Percentiles rank a stretch among this genome's conserved stretches.
Conservation (phyloP, 2,329 filamentous ascomycete genomes). For the Colletotrichum musae region DNA sequence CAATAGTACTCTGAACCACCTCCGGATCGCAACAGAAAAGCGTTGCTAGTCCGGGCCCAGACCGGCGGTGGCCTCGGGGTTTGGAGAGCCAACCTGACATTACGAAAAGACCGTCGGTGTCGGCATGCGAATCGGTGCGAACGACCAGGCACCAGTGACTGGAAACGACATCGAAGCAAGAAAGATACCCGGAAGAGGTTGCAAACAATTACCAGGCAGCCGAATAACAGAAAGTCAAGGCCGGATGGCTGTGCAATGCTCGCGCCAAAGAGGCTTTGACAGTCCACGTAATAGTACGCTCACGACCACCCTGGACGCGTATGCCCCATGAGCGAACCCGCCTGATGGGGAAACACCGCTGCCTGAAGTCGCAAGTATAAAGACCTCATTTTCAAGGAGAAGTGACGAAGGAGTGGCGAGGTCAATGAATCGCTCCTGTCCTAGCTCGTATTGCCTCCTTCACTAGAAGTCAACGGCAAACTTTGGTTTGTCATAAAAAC, state of each 20-base stretch:
- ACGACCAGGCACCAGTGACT: not conserved
- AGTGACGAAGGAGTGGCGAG: constrained; percentile 2
- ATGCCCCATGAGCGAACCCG: constrained; percentile 5
- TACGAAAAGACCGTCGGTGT: too few relatives aligned
- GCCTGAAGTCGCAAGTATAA: constrained; percentile 21
- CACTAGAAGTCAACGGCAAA: too few relatives aligned
- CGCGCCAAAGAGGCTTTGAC: constrained; percentile 8
- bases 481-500: too few relatives aligned
- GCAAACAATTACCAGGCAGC: not conserved
- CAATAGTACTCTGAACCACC: too few relatives aligned
- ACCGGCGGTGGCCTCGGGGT: too few relatives aligned
- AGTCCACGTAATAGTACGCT: constrained; percentile 16
- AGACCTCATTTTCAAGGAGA: not conserved
- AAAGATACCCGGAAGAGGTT: not conserved
- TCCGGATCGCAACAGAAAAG: too few relatives aligned
- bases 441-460: too few relatives aligned
- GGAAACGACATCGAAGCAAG: not conserved
- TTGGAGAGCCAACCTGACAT: too few relatives aligned
- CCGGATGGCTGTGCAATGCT: constrained; percentile 17
- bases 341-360: not conserved
- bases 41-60: too few relatives aligned
- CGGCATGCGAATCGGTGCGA: not conserved
- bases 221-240: not conserved
- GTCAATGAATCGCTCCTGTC: constrained; percentile 8
- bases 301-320: constrained; percentile 10